Percentiles rank a stretch among this genome's conserved stretches.
These are phyloP conservation scores for Myxozyma mucilagina DNA, from an alignment of 805 yeast genomes.

Conservation along the genomic window DNA sequence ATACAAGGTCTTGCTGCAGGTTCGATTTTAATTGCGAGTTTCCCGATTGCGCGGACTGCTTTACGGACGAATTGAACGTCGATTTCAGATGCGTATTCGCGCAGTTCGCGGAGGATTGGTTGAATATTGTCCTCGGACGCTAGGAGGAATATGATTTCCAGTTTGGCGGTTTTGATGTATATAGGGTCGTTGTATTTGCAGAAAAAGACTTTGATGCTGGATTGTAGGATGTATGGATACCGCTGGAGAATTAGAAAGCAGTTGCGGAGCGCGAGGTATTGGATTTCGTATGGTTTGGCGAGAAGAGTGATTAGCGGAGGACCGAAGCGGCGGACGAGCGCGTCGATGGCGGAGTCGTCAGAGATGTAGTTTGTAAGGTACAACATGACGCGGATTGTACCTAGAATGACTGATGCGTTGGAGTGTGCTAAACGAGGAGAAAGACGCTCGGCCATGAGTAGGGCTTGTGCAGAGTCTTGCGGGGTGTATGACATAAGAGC, in stretches of 20 bases:
- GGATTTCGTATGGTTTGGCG: conserved; percentile 73
- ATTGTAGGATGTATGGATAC: conserved; percentile 54
- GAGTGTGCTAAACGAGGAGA: conserved; percentile 76
- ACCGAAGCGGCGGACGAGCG: conserved; percentile 59
- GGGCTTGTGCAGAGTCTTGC: conserved; percentile 63
- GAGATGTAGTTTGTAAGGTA: conserved; percentile 73
- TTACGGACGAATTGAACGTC: conserved; percentile 85
- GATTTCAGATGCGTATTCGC: conserved; percentile 83
- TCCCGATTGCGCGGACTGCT: conserved; percentile 87
- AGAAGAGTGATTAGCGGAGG: conserved; percentile 67
- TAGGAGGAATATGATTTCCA: conserved; percentile 79
- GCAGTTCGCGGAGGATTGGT: conserved; percentile 68
- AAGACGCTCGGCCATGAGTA: conserved; percentile 60
- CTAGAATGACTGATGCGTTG: conserved; percentile 77
- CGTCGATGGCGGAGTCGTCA: conserved; percentile 55
- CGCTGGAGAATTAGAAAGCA: conserved; percentile 71
- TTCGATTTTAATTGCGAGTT: conserved; percentile 75
- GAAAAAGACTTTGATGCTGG: conserved; percentile 79
- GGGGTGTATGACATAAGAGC: conserved; percentile 73
- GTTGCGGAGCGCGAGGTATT: conserved; percentile 78
- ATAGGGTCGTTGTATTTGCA: conserved; percentile 83
- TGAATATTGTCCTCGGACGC: conserved; percentile 65
- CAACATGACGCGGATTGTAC: conserved; percentile 68
- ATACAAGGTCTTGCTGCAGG: conserved; percentile 65
- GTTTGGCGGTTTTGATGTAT: conserved; percentile 83